Conservation (phyloP, 139 green algal genomes). For the Eudorina sp. region DNA sequence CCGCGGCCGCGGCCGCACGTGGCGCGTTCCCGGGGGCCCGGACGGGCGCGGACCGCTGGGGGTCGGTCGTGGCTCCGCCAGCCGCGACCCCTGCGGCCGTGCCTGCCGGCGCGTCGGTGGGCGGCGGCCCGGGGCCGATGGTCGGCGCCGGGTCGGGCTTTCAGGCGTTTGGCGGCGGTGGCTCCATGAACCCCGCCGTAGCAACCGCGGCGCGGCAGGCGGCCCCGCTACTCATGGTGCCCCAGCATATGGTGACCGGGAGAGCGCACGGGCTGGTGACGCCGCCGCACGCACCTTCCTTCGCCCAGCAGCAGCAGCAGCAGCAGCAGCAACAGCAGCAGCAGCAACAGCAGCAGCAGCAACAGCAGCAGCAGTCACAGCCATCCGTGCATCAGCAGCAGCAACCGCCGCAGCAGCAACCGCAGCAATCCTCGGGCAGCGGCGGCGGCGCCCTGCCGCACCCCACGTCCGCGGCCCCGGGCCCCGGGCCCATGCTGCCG, state of each 20-base stretch:
- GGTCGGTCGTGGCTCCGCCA: not conserved
- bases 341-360: not conserved
- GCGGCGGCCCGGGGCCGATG: not conserved
- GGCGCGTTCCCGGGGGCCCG: not conserved
- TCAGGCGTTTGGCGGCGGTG: not conserved
- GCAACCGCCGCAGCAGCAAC: not conserved
- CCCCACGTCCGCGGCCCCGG: no score
- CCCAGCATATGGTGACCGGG: not conserved
- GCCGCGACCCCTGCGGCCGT: not conserved
- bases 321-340: not conserved
- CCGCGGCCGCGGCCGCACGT: not conserved
- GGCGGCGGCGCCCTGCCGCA: not conserved
- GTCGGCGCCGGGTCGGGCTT: not conserved
- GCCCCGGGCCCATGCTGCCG: no score
- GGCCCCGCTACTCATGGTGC: not conserved
- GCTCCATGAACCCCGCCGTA: slow-evolving; percentile 4
- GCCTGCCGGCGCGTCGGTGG: not conserved
- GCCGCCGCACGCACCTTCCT: not conserved
- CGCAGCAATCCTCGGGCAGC: not conserved
- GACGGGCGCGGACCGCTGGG: slow-evolving; percentile 1
- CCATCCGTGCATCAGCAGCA: not conserved
- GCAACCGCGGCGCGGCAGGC: not conserved
- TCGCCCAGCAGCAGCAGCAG: not conserved
- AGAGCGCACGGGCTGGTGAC: not conserved
- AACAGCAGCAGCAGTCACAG: not conserved